Percentiles rank a stretch among this genome's conserved stretches.
phyloP scores from a whole-genome alignment of 164 flowering plant species.

The Aristolochia contorta region DNA sequence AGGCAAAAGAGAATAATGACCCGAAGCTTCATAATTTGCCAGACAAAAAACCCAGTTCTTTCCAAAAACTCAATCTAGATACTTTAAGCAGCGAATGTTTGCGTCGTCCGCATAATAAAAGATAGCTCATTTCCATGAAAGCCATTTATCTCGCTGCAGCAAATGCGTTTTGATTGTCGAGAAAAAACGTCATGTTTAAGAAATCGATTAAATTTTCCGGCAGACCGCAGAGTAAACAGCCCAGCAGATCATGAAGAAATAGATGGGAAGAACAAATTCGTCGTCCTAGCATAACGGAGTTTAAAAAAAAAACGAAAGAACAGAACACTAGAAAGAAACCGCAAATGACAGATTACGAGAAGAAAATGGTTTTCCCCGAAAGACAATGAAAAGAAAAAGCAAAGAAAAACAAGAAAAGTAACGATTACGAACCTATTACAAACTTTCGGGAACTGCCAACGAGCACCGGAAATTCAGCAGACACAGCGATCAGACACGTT shows the following conservation, averaged over 20 bases:
- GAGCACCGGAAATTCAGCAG: background rate
- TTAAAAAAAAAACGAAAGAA: background rate
- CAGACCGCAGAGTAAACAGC: too few species aligned
- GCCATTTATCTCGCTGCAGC: too few species aligned
- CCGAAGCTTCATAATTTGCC: background rate
- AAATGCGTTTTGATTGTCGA: too few species aligned
- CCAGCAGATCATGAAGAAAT: background rate
- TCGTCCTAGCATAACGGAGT: background rate
- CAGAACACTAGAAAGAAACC: background rate
- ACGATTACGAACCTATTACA: background rate
- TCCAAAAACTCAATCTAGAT: too few species aligned
- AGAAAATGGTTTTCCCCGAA: background rate
- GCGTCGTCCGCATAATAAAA: too few species aligned
- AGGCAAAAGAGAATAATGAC: background rate
- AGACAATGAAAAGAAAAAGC: background rate
- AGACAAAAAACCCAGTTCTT: background rate
- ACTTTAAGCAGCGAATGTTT: too few species aligned
- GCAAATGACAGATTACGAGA: background rate
- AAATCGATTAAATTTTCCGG: too few species aligned
- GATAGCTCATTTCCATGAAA: too few species aligned
- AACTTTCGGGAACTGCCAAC: background rate
- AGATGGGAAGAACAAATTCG: background rate
- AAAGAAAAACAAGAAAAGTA: too few species aligned
- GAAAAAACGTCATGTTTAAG: too few species aligned
- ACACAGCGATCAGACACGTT: background rate